phyloP scores from a whole-genome alignment of 2,329 filamentous ascomycete species.

The Fusarium poae region DNA sequence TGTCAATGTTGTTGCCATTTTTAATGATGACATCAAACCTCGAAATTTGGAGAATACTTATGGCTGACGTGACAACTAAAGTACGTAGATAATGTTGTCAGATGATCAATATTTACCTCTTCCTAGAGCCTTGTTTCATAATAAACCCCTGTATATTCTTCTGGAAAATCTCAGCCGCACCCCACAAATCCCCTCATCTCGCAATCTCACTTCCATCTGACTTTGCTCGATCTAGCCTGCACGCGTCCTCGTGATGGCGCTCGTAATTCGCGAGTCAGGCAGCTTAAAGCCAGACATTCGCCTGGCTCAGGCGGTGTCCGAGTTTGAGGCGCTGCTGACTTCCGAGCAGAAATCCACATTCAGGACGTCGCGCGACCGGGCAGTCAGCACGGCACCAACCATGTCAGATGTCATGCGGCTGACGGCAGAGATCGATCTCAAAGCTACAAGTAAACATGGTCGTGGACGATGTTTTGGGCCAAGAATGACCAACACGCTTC shows the following conservation, averaged over 20 bases:
- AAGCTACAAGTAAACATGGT: slow-evolving; percentile 21
- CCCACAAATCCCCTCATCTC: not conserved
- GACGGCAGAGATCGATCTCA: slow-evolving; percentile 55
- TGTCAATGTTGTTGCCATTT: no score
- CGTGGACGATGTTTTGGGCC: slow-evolving; percentile 55
- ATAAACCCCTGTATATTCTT: not conserved
- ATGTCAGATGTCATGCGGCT: slow-evolving; percentile 56
- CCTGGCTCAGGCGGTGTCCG: slow-evolving; percentile 56
- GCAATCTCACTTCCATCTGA: not conserved
- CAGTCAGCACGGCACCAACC: slow-evolving; percentile 45
- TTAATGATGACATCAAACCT: no score
- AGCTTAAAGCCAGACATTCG: slow-evolving; percentile 53
- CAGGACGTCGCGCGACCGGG: slow-evolving; percentile 33
- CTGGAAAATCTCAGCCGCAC: not conserved
- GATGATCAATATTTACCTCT: accelerated
- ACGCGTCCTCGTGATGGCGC: not conserved
- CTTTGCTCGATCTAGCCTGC: not conserved
- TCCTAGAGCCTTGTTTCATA: not conserved
- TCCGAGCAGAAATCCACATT: slow-evolving; percentile 54
- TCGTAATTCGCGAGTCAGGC: not conserved
- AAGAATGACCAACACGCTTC: slow-evolving; percentile 57
- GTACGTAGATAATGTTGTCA: not conserved
- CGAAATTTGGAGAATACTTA: no score
- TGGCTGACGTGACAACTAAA: no score
- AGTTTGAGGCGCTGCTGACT: slow-evolving; percentile 56